These are phyloP conservation scores for Eucalyptus melliodora DNA, from an alignment of 345 rosid species.

Conservation along the genomic window DNA sequence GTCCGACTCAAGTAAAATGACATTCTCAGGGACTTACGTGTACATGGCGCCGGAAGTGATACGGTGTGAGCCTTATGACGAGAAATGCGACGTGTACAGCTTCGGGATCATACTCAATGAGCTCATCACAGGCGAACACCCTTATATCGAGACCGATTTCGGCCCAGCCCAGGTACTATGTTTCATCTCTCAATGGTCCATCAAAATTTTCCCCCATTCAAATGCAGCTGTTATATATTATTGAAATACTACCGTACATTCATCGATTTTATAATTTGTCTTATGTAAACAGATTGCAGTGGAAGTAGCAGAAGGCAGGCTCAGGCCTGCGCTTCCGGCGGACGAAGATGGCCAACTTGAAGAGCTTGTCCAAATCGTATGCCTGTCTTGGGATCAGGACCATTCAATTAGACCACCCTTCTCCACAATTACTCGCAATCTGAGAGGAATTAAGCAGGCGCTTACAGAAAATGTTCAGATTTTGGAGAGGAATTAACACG, in stretches of 20 bases:
- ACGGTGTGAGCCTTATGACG: slow-evolving; percentile 40
- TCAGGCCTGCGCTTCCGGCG: slow-evolving; percentile 33
- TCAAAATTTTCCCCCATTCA: not conserved
- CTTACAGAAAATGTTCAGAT: not conserved
- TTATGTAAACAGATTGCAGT: slow-evolving; percentile 24
- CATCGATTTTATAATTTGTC: not conserved
- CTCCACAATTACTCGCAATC: slow-evolving; percentile 12
- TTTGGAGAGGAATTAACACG: not conserved
- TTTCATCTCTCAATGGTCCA: not conserved
- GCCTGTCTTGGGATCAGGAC: slow-evolving; percentile 34
- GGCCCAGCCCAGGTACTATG: slow-evolving; percentile 28
- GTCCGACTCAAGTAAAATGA: not conserved
- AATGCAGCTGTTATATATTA: not conserved
- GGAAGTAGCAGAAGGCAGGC: slow-evolving; percentile 38
- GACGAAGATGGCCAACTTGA: slow-evolving; percentile 6
- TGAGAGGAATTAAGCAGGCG: slow-evolving; percentile 1
- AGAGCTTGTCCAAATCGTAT: slow-evolving; percentile 20
- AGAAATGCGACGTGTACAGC: slow-evolving; percentile 52
- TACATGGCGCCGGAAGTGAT: slow-evolving; percentile 66
- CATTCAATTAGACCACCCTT: slow-evolving; percentile 32
- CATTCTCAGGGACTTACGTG: slow-evolving; percentile 32
- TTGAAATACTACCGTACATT: not conserved
- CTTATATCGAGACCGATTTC: slow-evolving; percentile 21
- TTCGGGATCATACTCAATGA: slow-evolving; percentile 41
- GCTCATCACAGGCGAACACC: slow-evolving; percentile 32